phyloP scores from a whole-genome alignment of 192 early-diverging fungal genomes.

The Coemansia sp. region DNA sequence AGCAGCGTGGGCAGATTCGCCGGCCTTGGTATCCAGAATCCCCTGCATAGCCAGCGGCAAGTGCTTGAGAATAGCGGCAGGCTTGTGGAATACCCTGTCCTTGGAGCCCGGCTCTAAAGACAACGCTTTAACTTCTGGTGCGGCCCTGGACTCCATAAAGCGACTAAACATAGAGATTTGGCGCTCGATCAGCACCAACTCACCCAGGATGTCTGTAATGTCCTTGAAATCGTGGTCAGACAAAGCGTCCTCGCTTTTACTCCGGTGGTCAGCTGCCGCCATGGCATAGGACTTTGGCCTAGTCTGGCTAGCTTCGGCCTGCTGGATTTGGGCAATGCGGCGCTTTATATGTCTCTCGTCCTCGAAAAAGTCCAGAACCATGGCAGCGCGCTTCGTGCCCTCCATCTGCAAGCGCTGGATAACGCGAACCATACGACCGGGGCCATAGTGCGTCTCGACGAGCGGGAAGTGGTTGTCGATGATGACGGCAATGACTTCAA shows the following conservation, averaged over 20 bases:
- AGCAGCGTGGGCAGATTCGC: not conserved
- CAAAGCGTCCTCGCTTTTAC: constrained; percentile 24
- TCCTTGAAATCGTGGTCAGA: constrained; percentile 69
- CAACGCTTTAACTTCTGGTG: constrained; percentile 40
- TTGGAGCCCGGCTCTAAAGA: constrained; percentile 7
- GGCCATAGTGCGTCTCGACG: constrained; percentile 82
- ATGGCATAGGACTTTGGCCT: constrained; percentile 16
- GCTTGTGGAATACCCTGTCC: constrained; percentile 32
- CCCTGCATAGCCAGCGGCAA: constrained; percentile 18
- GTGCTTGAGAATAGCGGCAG: constrained; percentile 15
- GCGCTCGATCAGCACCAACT: constrained; percentile 81
- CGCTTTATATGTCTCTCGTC: constrained; percentile 65
- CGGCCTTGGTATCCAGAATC: not conserved
- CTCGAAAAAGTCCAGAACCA: constrained; percentile 76
- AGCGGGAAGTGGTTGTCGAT: constrained; percentile 85
- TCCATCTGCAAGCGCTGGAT: constrained; percentile 89
- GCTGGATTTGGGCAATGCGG: constrained; percentile 45
- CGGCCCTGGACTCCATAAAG: constrained; percentile 79
- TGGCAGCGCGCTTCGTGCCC: constrained; percentile 72
- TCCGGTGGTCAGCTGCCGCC: constrained; percentile 1
- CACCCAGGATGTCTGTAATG: constrained; percentile 73
- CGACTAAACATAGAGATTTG: constrained; percentile 73
- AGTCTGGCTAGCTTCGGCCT: constrained; percentile 2
- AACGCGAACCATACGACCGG: constrained; percentile 82
- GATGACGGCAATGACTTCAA: constrained; percentile 85